phyloP scores from a whole-genome alignment of 1,284 basidiomycete genomes.

The Cystobasidium slooffiae region DNA sequence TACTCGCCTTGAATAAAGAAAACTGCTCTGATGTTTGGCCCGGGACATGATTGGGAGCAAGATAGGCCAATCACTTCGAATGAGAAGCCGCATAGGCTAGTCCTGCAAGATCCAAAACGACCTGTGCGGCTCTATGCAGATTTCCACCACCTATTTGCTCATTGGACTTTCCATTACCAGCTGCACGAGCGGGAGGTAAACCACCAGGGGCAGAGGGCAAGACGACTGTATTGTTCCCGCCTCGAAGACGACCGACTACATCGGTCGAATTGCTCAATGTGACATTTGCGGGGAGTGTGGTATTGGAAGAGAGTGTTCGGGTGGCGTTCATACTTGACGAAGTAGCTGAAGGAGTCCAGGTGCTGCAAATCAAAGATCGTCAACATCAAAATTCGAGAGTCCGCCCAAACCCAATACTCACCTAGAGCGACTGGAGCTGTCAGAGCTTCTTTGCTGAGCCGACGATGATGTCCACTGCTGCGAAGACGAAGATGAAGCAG shows the following conservation, averaged over 20 bases:
- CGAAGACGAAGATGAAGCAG: not conserved
- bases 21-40: no score
- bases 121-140: slow-evolving; percentile 26
- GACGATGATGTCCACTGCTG: not conserved
- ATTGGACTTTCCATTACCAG: not conserved
- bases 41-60: no score
- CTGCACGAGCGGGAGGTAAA: not conserved
- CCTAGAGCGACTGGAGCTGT: not conserved
- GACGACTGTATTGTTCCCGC: not conserved
- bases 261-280: slow-evolving; percentile 1
- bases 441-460: not conserved
- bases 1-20: no score
- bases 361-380: not conserved
- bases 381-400: not conserved
- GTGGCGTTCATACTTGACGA: slow-evolving; percentile 1
- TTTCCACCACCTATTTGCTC: slow-evolving; percentile 12
- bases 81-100: slow-evolving; percentile 2
- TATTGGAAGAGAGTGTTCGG: not conserved
- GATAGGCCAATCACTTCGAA: not conserved
- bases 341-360: not conserved
- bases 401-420: not conserved
- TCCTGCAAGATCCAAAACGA: slow-evolving; percentile 32
- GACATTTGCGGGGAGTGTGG: not conserved
- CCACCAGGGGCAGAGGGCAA: not conserved
- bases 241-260: not conserved